phyloP scores from a whole-genome alignment of 2,329 filamentous ascomycete species.

The Neospermospora avenae region DNA sequence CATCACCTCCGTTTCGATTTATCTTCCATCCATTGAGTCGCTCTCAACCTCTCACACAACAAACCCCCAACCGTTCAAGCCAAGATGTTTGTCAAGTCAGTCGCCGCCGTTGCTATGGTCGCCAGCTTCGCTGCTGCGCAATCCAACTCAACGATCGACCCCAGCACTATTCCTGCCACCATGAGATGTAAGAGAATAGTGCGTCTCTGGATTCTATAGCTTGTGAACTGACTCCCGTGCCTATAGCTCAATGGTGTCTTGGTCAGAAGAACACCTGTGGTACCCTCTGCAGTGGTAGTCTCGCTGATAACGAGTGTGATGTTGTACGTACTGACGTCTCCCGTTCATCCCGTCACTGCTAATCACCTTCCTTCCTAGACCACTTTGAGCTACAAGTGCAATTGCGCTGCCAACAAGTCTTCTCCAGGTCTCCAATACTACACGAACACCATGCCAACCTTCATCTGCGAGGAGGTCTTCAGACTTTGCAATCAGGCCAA shows the following conservation, averaged over 20 bases:
- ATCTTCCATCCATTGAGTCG: conserved; percentile 22
- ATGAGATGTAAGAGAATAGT: conserved; percentile 23
- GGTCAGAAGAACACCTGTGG: conserved; percentile 59
- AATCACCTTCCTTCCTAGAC: conserved; percentile 34
- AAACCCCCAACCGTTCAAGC: conserved; percentile 17
- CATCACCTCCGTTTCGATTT: neutral
- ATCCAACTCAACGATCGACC: conserved; percentile 31
- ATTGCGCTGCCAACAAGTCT: conserved; percentile 50
- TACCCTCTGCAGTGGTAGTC: conserved; percentile 51
- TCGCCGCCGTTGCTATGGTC: conserved; percentile 29
- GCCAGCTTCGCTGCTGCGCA: conserved; percentile 28
- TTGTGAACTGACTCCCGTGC: conserved; percentile 16
- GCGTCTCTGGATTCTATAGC: neutral
- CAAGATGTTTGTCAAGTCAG: conserved; percentile 33
- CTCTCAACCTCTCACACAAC: neutral
- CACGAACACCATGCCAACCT: conserved; percentile 55
- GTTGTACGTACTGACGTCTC: conserved; percentile 43
- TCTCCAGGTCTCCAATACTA: conserved; percentile 54
- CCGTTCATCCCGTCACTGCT: neutral
- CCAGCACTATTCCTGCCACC: conserved; percentile 17
- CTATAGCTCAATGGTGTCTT: conserved; percentile 52
- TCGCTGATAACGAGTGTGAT: conserved; percentile 52
- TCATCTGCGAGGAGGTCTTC: conserved; percentile 53
- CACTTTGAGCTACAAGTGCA: conserved; percentile 53
- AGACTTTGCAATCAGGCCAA: conserved; percentile 44